Evolutionary conservation across 1,139 yeast genomes (phyloP), one percentile per base, ranked within the genome.

Genomic region (Nadsonia commutata): DNA sequence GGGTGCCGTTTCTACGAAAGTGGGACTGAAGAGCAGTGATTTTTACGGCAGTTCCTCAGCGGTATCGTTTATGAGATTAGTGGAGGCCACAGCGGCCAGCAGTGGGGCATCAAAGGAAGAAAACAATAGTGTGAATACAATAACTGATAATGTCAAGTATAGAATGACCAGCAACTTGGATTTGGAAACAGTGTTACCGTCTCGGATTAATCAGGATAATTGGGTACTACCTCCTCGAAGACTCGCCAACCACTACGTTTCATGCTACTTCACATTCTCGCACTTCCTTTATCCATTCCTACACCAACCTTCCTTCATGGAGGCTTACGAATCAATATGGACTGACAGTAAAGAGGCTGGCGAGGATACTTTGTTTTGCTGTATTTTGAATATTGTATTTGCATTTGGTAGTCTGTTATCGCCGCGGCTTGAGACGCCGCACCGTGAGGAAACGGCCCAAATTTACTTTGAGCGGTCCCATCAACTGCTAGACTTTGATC

Each of bases 401-500:
- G 46, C 54, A 20, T 47, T 51, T 37, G 54, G 54, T 2, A 48
- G 53, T 20, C 33, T 45, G 27, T 45, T 52, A 33, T 46, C 53
- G 5, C 42, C 46, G 18, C 45, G 40, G 6, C n/a, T 43, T 11
- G 47, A 46, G n/a, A 17, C 45, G 5, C 21, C 40, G 18, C 27
- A 41, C 1, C 38, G 42, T 17, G 43, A 43, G 19, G 38, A 40
- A 9, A 37, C 52, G 5, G 38, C 52, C 2, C 47, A 46, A 18
- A 40, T 43, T 9, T 51, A 50, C 40, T 50, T 52, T 36, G 45
- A 50, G 9, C 40, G 49, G 17, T 50, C 55, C 3, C 38, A 45
- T n/a, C 42, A 46, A 7, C 49, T 45, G 21, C 44, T 52, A 20
- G 31, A 44, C 23, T 45, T 51, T 20, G 49, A 51, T 31, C 16